A percentile compares a stretch with the other conserved stretches of the same genome.
phyloP scores from a whole-genome alignment of 1,284 basidiomycete species.

The Cryptococcus depauperatus region DNA sequence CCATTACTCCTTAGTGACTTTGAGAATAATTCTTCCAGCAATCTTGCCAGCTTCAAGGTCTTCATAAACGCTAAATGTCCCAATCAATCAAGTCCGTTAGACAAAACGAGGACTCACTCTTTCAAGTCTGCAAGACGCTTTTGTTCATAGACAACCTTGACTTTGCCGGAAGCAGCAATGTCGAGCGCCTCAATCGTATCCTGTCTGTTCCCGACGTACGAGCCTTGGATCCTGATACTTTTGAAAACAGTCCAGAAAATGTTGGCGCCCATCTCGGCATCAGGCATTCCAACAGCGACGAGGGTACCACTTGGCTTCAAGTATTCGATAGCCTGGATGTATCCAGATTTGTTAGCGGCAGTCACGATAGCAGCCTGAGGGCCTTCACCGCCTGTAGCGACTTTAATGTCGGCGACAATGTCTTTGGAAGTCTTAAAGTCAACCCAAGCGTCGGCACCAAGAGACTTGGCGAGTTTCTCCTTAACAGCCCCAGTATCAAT shows the following conservation, averaged over 20 bases:
- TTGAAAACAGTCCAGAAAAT: slow-evolving; percentile 71
- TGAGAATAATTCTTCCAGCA: slow-evolving; percentile 15
- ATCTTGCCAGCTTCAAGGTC: slow-evolving; percentile 18
- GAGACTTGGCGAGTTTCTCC: slow-evolving; percentile 56
- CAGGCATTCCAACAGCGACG: slow-evolving; percentile 68
- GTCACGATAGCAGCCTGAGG: slow-evolving; percentile 68
- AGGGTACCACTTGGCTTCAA: slow-evolving; percentile 56
- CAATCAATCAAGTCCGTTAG: background rate
- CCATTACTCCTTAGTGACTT: slow-evolving; percentile 15
- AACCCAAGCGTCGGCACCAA: slow-evolving; percentile 71
- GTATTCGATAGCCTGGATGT: slow-evolving; percentile 63
- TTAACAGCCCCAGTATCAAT: slow-evolving; percentile 70
- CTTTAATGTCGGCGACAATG: slow-evolving; percentile 45
- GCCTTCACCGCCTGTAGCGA: slow-evolving; percentile 58
- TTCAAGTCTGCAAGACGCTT: slow-evolving; percentile 12
- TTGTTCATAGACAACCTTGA: slow-evolving; percentile 52
- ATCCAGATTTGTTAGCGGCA: slow-evolving; percentile 50
- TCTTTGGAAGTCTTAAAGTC: slow-evolving; percentile 56
- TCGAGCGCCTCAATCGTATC: slow-evolving; percentile 65
- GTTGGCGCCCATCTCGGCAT: slow-evolving; percentile 52
- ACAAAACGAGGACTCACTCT: slow-evolving; percentile 6
- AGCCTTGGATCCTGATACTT: slow-evolving; percentile 61
- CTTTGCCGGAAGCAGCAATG: slow-evolving; percentile 60
- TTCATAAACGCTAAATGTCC: slow-evolving; percentile 13
- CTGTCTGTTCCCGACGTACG: slow-evolving; percentile 66